A percentile compares a stretch with the other conserved stretches of the same genome.
Conservation (phyloP, 192 early-diverging fungal species). For the Coemansia sp. region DNA sequence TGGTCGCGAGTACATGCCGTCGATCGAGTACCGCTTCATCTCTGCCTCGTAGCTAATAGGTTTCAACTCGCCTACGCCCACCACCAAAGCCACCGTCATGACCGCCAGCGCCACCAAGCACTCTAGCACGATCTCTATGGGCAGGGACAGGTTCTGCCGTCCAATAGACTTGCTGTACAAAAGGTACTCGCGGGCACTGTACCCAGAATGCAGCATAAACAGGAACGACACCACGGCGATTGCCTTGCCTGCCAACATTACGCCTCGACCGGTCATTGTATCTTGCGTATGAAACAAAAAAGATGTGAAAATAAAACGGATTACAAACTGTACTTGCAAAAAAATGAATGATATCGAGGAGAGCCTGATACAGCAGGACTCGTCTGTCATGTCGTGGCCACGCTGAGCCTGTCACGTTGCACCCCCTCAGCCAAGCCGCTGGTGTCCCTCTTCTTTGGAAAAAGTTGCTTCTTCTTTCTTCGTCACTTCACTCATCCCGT, state of each 20-base stretch:
- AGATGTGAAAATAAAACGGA: neutral
- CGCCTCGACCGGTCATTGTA: slow-evolving; percentile 11
- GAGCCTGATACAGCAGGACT: neutral
- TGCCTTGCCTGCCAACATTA: slow-evolving; percentile 34
- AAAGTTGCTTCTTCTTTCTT: neutral
- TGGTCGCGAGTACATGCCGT: slow-evolving; percentile 51
- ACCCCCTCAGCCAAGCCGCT: neutral
- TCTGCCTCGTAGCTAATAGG: slow-evolving; percentile 56
- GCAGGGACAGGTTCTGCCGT: slow-evolving; percentile 39
- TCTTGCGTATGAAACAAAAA: slow-evolving; percentile 1
- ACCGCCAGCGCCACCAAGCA: slow-evolving; percentile 46
- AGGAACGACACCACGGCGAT: slow-evolving; percentile 43
- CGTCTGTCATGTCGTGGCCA: neutral
- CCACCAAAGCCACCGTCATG: slow-evolving; percentile 46
- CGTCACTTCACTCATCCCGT: neutral
- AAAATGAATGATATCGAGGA: neutral
- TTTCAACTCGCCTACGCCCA: slow-evolving; percentile 47
- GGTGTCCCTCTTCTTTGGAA: neutral
- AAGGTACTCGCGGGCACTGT: slow-evolving; percentile 51
- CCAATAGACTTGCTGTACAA: slow-evolving; percentile 53
- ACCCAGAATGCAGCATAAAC: slow-evolving; percentile 53
- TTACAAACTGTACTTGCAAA: neutral
- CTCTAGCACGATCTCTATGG: slow-evolving; percentile 49
- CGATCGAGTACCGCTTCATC: slow-evolving; percentile 58
- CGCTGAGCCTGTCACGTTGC: slow-evolving; percentile 4